Base-by-base conservation (phyloP, 208 protist species). In the Lotmaria passim region DNA sequence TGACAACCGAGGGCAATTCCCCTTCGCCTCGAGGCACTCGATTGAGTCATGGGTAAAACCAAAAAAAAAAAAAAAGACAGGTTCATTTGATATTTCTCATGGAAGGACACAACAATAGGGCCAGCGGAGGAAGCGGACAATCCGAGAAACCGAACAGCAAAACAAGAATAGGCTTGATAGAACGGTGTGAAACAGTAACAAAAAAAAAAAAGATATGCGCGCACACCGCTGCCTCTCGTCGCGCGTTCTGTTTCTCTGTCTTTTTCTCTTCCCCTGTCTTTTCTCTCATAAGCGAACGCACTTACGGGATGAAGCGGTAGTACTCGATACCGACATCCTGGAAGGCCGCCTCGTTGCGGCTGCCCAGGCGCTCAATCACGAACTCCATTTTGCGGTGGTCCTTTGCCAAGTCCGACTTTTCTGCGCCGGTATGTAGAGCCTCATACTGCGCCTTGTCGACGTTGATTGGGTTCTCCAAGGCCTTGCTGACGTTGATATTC, bases 261-360 rank as follows among this genome's bases (percentile, higher is more conserved):
- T 33, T 14, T 33, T 7, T 19, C 33, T 28, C 28, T 51, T 55
- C 15, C 36, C 39, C 11, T 61, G 4, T 26, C 34, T 36, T 17
- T 7, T 44, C 17, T 10, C 33, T 12, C 21, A 7, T 24, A 14
- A 5, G 24, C 31, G 7, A 7, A 24, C 12, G 12, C 55, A 6
- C 46, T 52, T 88, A 92, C 62, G 83, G 63, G 21, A 95, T 79
- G 74, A 83, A 96, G 44, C 77, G 78, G 66, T 96, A 96, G 81
- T 95, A 96, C 69, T 96, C 92, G 60, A 96, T 90, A 53, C 92
- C 92, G 51, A 96, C 81, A 70, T 96, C 92, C 68, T 96, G 92
- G 78, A 95, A 96, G 53, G 89, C 82, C 44, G 65, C 59, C 73
- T 96, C 92, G 74, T 95, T 91, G 48, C 87, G 82, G 69, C 33